Base-by-base conservation (phyloP, 1,284 basidiomycete genomes). In the Hymenochaete sp. region DNA sequence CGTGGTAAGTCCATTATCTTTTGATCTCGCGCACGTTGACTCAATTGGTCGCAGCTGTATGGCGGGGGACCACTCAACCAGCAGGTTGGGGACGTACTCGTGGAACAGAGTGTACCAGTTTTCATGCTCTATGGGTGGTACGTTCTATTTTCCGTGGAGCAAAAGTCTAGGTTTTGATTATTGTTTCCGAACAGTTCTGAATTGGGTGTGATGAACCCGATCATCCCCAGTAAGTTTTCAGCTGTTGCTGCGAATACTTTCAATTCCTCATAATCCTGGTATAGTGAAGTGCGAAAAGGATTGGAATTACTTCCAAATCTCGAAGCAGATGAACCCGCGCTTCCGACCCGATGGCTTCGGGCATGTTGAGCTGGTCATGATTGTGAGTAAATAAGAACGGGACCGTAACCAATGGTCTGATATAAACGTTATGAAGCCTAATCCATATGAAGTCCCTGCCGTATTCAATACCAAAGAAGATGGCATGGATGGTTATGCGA, bases 401-500 rank as follows among this genome's bases (percentile, higher is more conserved):
- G 32, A n/a, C 7, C 33, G 53, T n/a, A 44, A 19, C 14, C 21
- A 13, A 22, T 56, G 6, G 14, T 35, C 14, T 5, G 21, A 6
- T n/a, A 16, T 16, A 35, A 28, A 53, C n/a, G 52, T 59, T 21
- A 47, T 22, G 16, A 7, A 53, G 51, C 42, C 51, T 9, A 16
- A 38, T 36, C 32, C 27, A 25, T 48, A 37, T 21, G 37, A 33
- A 16, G 41, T 40, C 13, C 51, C 49, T 3, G 14, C 25, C 19
- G 52, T 57, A 0, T 31, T 53, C 41, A 56, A 56, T 29, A 48
- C 52, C 7, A 31, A 47, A 19, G 11, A 47, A 2, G 44, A 56
- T 3, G 63, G 62, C 2, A 22, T 45, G 9, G 44, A 56, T 36
- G 65, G 59, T 13, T 67, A 61, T 48, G 58, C 61, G 3, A 64